Conservation (phyloP, 495 filamentous ascomycete genomes). For the Aspergillus carlsbadensis region DNA sequence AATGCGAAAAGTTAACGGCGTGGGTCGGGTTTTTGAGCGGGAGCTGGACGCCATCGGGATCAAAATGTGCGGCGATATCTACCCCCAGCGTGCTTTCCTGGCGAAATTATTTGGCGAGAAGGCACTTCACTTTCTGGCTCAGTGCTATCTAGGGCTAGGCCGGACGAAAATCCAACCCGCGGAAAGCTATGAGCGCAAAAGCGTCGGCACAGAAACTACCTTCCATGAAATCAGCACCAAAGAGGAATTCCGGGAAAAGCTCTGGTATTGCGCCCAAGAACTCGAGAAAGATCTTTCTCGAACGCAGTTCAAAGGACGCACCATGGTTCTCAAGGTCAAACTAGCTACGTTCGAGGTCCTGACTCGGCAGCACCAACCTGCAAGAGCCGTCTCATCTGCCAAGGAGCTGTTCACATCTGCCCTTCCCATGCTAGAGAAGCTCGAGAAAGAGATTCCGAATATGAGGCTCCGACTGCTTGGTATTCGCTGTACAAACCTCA, state of each 20-base stretch:
- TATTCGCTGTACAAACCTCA: conserved; percentile 79
- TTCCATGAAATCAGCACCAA: conserved; percentile 78
- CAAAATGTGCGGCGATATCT: conserved; percentile 88
- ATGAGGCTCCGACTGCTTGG: conserved; percentile 88
- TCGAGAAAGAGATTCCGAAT: conserved; percentile 81
- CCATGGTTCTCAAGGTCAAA: conserved; percentile 89
- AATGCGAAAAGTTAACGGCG: conserved; percentile 86
- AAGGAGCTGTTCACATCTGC: conserved; percentile 83
- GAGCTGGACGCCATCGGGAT: conserved; percentile 86
- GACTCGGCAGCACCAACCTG: conserved; percentile 73
- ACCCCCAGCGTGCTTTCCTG: conserved; percentile 68
- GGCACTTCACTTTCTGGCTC: conserved; percentile 79
- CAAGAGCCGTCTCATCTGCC: conserved; percentile 66
- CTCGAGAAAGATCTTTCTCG: conserved; percentile 81
- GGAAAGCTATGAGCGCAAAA: conserved; percentile 89
- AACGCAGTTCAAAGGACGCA: conserved; percentile 83
- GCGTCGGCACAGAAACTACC: conserved; percentile 90
- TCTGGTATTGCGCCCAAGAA: conserved; percentile 78
- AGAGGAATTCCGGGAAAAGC: conserved; percentile 68
- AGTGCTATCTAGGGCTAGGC: conserved; percentile 82
- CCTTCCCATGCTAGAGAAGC: conserved; percentile 78
- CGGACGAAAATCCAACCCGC: conserved; percentile 84
- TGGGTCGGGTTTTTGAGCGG: conserved; percentile 91
- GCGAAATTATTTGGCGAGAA: conserved; percentile 85
- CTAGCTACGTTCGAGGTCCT: conserved; percentile 90